phyloP scores from a whole-genome alignment of 768 basidiomycete genomes.

The Russula emetica region DNA sequence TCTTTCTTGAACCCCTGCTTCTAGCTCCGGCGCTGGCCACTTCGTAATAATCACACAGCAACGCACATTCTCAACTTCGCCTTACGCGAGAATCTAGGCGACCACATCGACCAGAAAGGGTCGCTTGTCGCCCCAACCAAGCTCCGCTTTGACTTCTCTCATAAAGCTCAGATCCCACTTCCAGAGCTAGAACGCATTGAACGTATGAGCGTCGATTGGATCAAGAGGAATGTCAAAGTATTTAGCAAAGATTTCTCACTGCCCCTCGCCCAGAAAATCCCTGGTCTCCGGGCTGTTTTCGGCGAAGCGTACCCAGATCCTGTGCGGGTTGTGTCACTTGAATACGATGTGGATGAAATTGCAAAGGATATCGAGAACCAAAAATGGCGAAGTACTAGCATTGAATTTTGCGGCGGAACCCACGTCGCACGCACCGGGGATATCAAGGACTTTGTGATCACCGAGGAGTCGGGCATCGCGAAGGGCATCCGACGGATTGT shows the following conservation, averaged over 20 bases:
- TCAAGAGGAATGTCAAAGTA: conserved; percentile 82
- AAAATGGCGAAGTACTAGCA: conserved; percentile 86
- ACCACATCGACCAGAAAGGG: conserved; percentile 97
- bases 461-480: conserved; percentile 94
- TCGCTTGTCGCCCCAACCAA: conserved; percentile 95
- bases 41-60: conserved; percentile 97
- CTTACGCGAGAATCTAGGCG: conserved; percentile 90
- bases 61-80: conserved; percentile 97
- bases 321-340: conserved; percentile 90
- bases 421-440: conserved; percentile 96
- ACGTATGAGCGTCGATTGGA: conserved; percentile 80
- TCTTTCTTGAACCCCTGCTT: conserved; percentile 3
- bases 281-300: conserved; percentile 95
- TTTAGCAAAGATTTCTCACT: conserved; percentile 84
- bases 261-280: conserved; percentile 73
- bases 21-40: conserved; percentile 87
- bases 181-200: conserved; percentile 82
- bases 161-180: conserved; percentile 80
- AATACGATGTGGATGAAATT: conserved; percentile 84
- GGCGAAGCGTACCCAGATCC: conserved; percentile 98
- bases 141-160: conserved; percentile 97
- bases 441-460: conserved; percentile 94
- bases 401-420: conserved; percentile 99
- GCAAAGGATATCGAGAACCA: conserved; percentile 78
- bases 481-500: conserved; percentile 95